phyloP scores from a whole-genome alignment of 106 monocot species.

The Acorus calamus region DNA sequence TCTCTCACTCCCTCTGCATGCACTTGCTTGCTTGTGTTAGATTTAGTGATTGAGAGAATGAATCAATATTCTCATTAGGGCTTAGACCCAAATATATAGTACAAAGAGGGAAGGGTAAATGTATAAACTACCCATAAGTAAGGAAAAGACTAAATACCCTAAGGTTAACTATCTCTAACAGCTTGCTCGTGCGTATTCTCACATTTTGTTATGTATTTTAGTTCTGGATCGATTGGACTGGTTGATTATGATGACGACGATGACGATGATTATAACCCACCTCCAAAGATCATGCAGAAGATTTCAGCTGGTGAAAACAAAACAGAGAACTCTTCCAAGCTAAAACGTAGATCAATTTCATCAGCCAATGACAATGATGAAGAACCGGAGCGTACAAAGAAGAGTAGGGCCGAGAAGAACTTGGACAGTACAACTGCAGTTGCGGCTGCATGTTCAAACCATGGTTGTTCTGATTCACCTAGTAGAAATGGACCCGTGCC shows the following conservation, averaged over 20 bases:
- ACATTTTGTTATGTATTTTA: constrained; percentile 3
- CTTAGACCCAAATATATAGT: too few relatives aligned
- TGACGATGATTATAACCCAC: constrained; percentile 54
- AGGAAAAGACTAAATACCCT: too few relatives aligned
- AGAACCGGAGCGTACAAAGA: constrained; percentile 21
- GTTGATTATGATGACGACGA: constrained; percentile 70
- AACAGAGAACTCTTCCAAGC: constrained; percentile 3
- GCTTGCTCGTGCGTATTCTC: too few relatives aligned
- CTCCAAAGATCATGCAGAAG: constrained; percentile 21
- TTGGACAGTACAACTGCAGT: constrained; percentile 19
- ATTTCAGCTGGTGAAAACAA: constrained; percentile 10
- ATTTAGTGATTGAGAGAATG: too few relatives aligned
- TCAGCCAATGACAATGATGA: constrained; percentile 13
- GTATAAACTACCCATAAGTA: too few relatives aligned
- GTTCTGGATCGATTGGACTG: constrained; percentile 35
- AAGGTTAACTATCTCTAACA: too few relatives aligned
- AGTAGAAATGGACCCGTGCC: background rate
- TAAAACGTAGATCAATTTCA: constrained; percentile 26
- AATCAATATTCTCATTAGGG: too few relatives aligned
- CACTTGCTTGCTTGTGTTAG: too few relatives aligned
- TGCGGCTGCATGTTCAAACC: constrained; percentile 2
- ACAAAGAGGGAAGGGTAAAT: too few relatives aligned
- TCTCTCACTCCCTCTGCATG: too few relatives aligned
- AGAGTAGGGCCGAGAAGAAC: constrained; percentile 27
- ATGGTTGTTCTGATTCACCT: constrained; percentile 1